phyloP scores from a whole-genome alignment of 495 filamentous ascomycete genomes.

The Umbilicaria muhlenbergii region DNA sequence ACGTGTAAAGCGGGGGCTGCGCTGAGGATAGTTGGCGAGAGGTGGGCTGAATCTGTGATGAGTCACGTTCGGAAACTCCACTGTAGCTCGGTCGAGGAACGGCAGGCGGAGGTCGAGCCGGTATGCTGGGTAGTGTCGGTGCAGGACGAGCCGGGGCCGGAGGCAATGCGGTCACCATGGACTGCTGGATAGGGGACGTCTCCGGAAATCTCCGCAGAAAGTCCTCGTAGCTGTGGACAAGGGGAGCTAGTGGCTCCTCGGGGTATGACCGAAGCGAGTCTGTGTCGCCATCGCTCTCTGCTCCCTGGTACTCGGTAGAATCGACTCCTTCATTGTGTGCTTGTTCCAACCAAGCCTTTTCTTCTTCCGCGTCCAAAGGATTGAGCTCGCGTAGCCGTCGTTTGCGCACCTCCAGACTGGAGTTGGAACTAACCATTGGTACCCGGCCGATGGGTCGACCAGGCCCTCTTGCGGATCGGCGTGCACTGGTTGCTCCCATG shows the following conservation, averaged over 20 bases:
- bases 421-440: slow-evolving; percentile 35
- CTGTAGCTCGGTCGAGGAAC: slow-evolving; percentile 76
- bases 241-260: slow-evolving; percentile 25
- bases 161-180: slow-evolving; percentile 42
- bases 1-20: slow-evolving; percentile 29
- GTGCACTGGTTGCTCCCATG: slow-evolving; percentile 28
- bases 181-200: slow-evolving; percentile 52
- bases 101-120: slow-evolving; percentile 65
- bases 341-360: slow-evolving; percentile 42
- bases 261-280: slow-evolving; percentile 2
- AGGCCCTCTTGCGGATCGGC: slow-evolving; percentile 20
- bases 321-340: slow-evolving; percentile 39
- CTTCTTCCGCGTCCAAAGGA: slow-evolving; percentile 44
- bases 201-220: slow-evolving; percentile 75
- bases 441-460: slow-evolving; percentile 35
- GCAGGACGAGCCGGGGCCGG: slow-evolving; percentile 17
- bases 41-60: slow-evolving; percentile 32
- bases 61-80: slow-evolving; percentile 58
- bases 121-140: slow-evolving; percentile 22
- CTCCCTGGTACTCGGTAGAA: slow-evolving; percentile 25
- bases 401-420: slow-evolving; percentile 37
- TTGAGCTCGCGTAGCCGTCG: slow-evolving; percentile 40
- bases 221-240: slow-evolving; percentile 49
- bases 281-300: slow-evolving; percentile 16
- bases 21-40: slow-evolving; percentile 29